Base-by-base conservation (phyloP, 192 early-diverging fungal genomes). In the Phlyctochytrium bullatum region DNA sequence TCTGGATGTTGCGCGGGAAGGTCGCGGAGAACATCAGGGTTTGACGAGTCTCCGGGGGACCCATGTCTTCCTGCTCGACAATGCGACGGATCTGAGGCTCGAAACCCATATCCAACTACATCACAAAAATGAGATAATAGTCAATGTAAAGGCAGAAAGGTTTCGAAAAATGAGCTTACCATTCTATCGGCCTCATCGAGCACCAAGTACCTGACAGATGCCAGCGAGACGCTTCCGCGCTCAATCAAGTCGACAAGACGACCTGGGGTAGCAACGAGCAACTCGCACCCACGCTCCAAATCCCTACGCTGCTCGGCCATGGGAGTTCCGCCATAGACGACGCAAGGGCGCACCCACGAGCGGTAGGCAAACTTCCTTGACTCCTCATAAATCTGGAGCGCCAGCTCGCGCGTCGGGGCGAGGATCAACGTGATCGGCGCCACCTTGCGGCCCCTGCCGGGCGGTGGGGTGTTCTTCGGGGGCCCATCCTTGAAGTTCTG, bases 21-120 rank as follows among this genome's bases (percentile, higher is more conserved):
- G 96, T 98, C n/a, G 96, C 96, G 68, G 88, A 91, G 76, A 97
- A 98, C 95, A 98, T 97, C 59, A 97, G 86, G 4, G 96, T 98
- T 63, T 93, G 92, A 61, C 94, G 83, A 1, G 73, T 71, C 27
- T 50, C n/a, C 2, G 53, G 79, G 66, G 54, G 77, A 14, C 85
- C 80, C 77, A 96, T 85, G 66, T 94, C 91, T 75, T 90, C 87
- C 68, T 82, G 71, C 69, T 73, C 74, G 25, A 98, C 90, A 63
- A 99, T 92, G 52, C 86, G 77, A 51, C 97, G 85, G 62, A 99
- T 93, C 70, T 94, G 89, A 14, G 87, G 82, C 81, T 96, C 97
- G 73, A 98, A 98, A 58, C 96, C 96, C 95, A 98, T 98, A 73
- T 97, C 96, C 73, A 98, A 82, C 68, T 69, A 34, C 24, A 32